These are phyloP conservation scores for Leucocoprinus leucothites DNA, from an alignment of 768 basidiomycete genomes.

Conservation along the genomic window DNA sequence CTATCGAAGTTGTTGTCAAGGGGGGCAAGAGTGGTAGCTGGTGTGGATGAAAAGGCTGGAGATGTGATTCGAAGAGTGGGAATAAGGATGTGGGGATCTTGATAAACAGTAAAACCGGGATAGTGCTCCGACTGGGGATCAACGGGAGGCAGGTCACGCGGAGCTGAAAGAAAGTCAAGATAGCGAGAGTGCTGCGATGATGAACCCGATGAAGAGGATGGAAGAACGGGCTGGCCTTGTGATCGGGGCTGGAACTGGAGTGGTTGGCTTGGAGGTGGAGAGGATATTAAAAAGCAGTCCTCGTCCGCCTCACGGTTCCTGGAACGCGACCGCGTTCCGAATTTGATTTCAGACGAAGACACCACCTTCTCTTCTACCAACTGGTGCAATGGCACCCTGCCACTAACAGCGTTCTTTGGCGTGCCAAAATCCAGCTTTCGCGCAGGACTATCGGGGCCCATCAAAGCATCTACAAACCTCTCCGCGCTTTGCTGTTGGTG, in stretches of 20 bases:
- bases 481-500: not conserved
- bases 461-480: constrained; percentile 22
- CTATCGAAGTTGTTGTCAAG: not conserved
- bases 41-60: not conserved
- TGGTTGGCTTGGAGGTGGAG: constrained; percentile 5
- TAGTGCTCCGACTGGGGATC: constrained; percentile 61
- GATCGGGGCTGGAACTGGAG: constrained; percentile 18
- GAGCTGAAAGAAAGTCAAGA: constrained; percentile 22
- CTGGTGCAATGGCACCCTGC: constrained; percentile 17
- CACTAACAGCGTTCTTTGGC: constrained; percentile 22
- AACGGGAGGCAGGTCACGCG: constrained; percentile 37
- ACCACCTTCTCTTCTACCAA: constrained; percentile 15
- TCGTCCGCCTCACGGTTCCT: not conserved
- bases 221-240: constrained; percentile 14
- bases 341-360: constrained; percentile 13
- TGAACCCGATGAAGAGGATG: constrained; percentile 16
- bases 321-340: not conserved
- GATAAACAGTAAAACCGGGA: constrained; percentile 62
- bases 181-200: constrained; percentile 13
- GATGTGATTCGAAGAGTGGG: constrained; percentile 2
- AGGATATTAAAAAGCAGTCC: constrained; percentile 2
- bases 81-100: constrained; percentile 37
- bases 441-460: constrained; percentile 40
- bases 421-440: constrained; percentile 51
- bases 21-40: not conserved